These are phyloP conservation scores for Russula emetica DNA, from an alignment of 768 basidiomycete genomes.

Conservation along the genomic window DNA sequence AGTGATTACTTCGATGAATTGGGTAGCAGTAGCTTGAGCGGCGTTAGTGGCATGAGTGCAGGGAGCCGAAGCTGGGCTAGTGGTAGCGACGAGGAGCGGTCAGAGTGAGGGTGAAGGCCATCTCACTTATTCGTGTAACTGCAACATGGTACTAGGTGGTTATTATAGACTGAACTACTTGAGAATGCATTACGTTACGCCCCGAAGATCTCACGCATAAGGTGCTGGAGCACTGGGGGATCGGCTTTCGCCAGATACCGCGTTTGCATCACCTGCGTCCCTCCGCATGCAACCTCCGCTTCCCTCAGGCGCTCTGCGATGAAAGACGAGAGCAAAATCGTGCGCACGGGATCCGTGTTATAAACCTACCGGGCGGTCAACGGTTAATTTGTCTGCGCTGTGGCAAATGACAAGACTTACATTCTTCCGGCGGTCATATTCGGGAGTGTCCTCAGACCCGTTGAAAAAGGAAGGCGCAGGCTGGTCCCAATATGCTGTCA, in stretches of 20 bases:
- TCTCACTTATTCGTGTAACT: not conserved
- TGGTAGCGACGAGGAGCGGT: conserved; percentile 26
- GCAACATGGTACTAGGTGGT: not conserved
- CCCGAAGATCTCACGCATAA: conserved; percentile 36
- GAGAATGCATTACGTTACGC: conserved; percentile 3
- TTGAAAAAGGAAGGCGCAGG: conserved; percentile 57
- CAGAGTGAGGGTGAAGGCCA: conserved; percentile 14
- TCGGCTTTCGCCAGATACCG: conserved; percentile 64
- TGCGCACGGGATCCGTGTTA: conserved; percentile 68
- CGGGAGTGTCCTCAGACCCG: conserved; percentile 64
- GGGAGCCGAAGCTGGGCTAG: conserved; percentile 29
- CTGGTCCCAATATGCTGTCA: conserved; percentile 69
- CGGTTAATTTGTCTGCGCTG: not conserved
- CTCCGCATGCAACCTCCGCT: conserved; percentile 58
- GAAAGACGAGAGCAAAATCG: conserved; percentile 55
- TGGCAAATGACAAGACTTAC: conserved; percentile 40
- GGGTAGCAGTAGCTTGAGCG: conserved; percentile 28
- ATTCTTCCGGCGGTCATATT: conserved; percentile 68
- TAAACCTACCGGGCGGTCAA: conserved; percentile 46
- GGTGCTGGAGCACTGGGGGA: conserved; percentile 66
- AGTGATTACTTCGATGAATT: conserved; percentile 35
- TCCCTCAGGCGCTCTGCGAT: conserved; percentile 56
- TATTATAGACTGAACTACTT: not conserved
- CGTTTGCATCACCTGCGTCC: conserved; percentile 54
- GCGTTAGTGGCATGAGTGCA: conserved; percentile 25